Evolutionary conservation across 2,329 filamentous ascomycete genomes (phyloP), one percentile per base, ranked within the genome.

Genomic region (Chaetomium strumarium): DNA sequence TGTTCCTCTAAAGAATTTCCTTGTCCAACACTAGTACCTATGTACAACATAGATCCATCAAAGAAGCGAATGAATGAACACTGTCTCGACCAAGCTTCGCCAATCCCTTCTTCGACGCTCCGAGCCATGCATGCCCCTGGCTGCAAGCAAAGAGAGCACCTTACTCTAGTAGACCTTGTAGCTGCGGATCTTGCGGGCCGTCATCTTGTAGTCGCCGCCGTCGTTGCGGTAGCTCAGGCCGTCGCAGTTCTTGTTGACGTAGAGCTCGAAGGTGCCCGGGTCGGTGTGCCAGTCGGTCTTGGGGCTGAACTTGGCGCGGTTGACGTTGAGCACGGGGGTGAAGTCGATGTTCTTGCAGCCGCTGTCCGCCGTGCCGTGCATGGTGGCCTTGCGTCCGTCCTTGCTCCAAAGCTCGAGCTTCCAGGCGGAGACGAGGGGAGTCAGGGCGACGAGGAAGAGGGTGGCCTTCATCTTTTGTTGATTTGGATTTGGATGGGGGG

Each of bases 181-280:
- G 44, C 52, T 52, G 30, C 47, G 30, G 38, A 55, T 55, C 41
- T 49, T 52, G 47, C 55, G 51, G 8, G 53, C 37, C 7, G 29
- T 48, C 33, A 57, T 36, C 20, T 38, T 52, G 42, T 45, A 37
- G 20, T 49, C 19, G 33, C 55, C 55, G 5, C 40, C 34, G 36
- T 33, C 43, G 41, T 55, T 57, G 46, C 55, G 52, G 49, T 57
- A 57, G 55, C 55, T 57, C 31, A 57, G 45, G 14, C 45, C 45
- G 17, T 41, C 17, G 49, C 52, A 57, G 49, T 38, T 44, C 31
- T 37, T 44, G 52, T 52, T 52, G 46, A 48, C 46, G 43, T 50
- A 57, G 19, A 55, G 49, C 49, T 57, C 52, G 40, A 57, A 55
- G 17, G 46, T 52, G 41, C 11, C n/a, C n/a, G 52, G 49, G 44